Evolutionary conservation across 2,329 filamentous ascomycete species (phyloP), one percentile per base, ranked within the genome.

Genomic region (Monosporascus sp.): DNA sequence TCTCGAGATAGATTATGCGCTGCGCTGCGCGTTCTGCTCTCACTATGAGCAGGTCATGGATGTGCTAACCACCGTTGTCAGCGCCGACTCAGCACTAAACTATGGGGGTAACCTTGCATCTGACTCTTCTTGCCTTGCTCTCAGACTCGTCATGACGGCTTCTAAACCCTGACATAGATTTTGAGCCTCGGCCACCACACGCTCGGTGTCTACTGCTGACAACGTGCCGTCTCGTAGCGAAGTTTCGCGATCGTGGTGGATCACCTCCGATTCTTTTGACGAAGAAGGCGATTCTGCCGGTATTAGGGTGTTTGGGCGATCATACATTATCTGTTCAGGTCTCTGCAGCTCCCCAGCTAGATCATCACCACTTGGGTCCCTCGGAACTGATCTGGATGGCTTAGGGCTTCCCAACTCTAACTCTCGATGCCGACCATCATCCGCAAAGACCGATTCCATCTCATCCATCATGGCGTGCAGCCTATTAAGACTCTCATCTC

Each of bases 1-100:
- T 76, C 61, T 87, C 82, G 16, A 88, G 73, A 54, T 81, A 79
- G 24, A 83, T 73, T 53, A 87, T 82, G 50, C 79, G 79, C 58
- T 82, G 74, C 43, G 80, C 77, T 49, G 84, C 77, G 38, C 74
- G 74, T 64, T 86, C 79, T 53, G 81, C 77, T 56, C 82, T 78
- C 43, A 77, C 77, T 50, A 84, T 75, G 22, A 87, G 77, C 34
- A 87, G 68, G 24, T 75, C 75, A 62, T 87, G 83, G 53, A 88
- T 84, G 59, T 86, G 82, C 75, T 83, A 60, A 34, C 14, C 31
- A 51, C 47, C 46, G 55, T 11, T 17, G 64, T 73, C 52, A 74
- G 57, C 60, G 62, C 51, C 37, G 16, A 22, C 2, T 34, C 50
- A 16, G 34, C 11, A 48, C 27, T 36, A 7, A 52, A n/a, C 46